Conservation (phyloP, 805 yeast genomes). For the Myxozyma monticola region DNA sequence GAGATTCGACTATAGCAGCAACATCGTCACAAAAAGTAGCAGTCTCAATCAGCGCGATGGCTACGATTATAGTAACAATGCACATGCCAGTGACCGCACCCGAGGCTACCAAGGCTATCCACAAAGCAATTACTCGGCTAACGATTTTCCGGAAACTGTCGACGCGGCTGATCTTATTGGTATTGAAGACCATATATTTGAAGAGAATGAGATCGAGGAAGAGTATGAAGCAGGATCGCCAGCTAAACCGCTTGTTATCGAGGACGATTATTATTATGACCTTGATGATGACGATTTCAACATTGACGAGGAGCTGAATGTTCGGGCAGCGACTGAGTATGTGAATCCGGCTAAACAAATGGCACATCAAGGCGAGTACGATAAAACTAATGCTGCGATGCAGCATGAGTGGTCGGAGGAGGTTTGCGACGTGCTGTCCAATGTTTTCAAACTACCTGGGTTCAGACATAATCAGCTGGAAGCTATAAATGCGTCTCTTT, state of each 20-base stretch:
- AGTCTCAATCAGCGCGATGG: no score
- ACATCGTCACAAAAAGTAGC: no score
- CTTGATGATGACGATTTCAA: not conserved
- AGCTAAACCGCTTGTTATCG: not conserved
- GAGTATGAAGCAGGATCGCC: not conserved
- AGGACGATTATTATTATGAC: not conserved
- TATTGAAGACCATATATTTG: not conserved
- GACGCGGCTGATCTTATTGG: not conserved
- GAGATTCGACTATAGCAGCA: no score
- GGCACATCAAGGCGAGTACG: slow-evolving; percentile 15
- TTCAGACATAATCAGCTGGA: slow-evolving; percentile 85
- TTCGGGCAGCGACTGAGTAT: not conserved
- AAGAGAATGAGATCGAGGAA: slow-evolving; percentile 2
- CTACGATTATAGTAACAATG: no score
- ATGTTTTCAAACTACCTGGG: slow-evolving; percentile 59
- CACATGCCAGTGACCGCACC: no score
- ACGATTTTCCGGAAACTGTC: no score
- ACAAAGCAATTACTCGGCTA: no score
- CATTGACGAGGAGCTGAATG: not conserved
- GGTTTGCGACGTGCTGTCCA: slow-evolving; percentile 55
- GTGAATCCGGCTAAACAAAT: slow-evolving; percentile 16
- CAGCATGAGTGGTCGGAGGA: slow-evolving; percentile 65
- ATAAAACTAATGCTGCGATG: slow-evolving; percentile 16
- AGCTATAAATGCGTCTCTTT: slow-evolving; percentile 75
- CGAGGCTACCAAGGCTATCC: no score